Conservation (phyloP, 2,329 filamentous ascomycete genomes). For the Fusarium bulbicola region DNA sequence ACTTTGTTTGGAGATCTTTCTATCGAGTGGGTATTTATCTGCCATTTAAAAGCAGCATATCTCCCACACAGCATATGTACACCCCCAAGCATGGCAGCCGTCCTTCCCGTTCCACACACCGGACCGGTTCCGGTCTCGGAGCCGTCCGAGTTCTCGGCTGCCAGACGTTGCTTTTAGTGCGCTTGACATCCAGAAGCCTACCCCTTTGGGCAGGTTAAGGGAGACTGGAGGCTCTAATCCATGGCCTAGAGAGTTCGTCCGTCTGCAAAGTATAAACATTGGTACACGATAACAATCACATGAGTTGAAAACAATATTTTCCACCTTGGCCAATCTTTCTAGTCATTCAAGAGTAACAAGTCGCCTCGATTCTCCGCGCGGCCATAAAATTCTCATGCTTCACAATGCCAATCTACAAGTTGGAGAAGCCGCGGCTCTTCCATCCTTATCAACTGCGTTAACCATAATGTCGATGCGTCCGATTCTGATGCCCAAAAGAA, state of each 20-base stretch:
- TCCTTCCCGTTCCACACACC: conserved; percentile 21
- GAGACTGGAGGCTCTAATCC: conserved; percentile 2
- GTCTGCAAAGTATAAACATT: not conserved
- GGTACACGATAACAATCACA: not conserved
- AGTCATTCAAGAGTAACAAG: not conserved
- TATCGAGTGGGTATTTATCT: not conserved
- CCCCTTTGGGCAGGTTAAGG: conserved; percentile 32
- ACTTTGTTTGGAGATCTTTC: conserved; percentile 3
- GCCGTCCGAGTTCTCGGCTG: conserved; percentile 20
- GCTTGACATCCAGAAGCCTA: conserved; percentile 29
- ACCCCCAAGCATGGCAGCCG: conserved; percentile 12
- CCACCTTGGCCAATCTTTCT: not conserved
- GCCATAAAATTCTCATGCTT: conserved; percentile 1
- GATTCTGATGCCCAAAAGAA: conserved; percentile 13
- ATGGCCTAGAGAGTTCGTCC: not conserved
- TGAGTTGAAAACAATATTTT: not conserved
- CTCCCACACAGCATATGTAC: not conserved
- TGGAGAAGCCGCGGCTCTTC: not conserved
- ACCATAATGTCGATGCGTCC: not conserved
- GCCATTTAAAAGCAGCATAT: not conserved
- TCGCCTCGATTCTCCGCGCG: not conserved
- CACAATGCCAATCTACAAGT: not conserved
- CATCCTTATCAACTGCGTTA: conserved; percentile 1
- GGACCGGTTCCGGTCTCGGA: conserved; percentile 41
- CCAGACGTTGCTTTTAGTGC: not conserved